A percentile compares a stretch with the other conserved stretches of the same genome.
These are phyloP conservation scores for Polygonum aviculare DNA, from an alignment of 148 eudicot species.

Conservation along the genomic window DNA sequence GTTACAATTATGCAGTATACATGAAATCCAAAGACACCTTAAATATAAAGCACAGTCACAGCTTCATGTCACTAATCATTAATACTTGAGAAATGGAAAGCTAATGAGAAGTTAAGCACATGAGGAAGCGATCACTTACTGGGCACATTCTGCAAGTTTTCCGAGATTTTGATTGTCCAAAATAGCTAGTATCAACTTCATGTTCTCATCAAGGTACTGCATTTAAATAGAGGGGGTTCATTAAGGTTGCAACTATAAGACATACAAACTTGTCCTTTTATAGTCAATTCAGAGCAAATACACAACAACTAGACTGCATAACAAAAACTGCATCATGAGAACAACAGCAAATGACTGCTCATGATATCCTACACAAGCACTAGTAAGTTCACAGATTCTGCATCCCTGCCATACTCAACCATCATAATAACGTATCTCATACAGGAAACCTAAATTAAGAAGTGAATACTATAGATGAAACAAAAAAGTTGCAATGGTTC, in stretches of 20 bases:
- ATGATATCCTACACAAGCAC: not conserved
- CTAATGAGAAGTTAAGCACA: not conserved
- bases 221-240: slow-evolving; percentile 5
- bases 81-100: not conserved
- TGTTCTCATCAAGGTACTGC: slow-evolving; percentile 98
- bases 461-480: not conserved
- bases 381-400: too few relatives aligned
- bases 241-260: not conserved
- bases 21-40: too few relatives aligned
- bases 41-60: not conserved
- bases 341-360: not conserved
- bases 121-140: slow-evolving; percentile 44
- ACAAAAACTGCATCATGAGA: not conserved
- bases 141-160: slow-evolving; percentile 92
- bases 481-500: not conserved
- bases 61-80: not conserved
- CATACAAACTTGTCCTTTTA: not conserved
- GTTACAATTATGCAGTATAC: too few relatives aligned
- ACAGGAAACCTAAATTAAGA: not conserved
- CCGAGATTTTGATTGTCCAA: slow-evolving; percentile 97
- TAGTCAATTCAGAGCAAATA: not conserved
- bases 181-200: slow-evolving; percentile 84
- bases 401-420: not conserved
- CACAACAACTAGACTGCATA: not conserved
- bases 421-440: not conserved